Conservation (phyloP, 306 rosid species). For the Bauhinia variegata region DNA sequence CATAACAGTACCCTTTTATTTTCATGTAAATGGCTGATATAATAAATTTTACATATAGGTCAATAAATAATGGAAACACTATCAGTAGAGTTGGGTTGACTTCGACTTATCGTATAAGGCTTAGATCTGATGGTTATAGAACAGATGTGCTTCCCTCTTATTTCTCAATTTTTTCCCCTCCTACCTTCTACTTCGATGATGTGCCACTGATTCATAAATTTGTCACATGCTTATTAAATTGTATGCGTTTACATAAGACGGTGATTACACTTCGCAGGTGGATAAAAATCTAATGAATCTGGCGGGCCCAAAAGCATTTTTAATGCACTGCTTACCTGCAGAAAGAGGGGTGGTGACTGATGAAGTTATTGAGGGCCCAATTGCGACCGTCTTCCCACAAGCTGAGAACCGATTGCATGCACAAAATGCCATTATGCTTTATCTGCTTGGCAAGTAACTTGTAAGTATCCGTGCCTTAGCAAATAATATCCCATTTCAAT, state of each 20-base stretch:
- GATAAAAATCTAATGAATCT: slow-evolving; percentile 71
- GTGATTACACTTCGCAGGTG: slow-evolving; percentile 63
- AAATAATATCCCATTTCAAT: neutral
- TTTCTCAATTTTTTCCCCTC: too few relatives aligned
- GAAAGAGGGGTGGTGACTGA: slow-evolving; percentile 96
- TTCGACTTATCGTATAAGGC: neutral
- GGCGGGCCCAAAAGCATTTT: slow-evolving; percentile 81
- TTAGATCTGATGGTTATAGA: neutral
- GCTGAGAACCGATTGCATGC: slow-evolving; percentile 99
- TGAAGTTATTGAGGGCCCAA: slow-evolving; percentile 82
- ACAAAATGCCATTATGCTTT: slow-evolving; percentile 95
- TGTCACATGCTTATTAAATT: too few relatives aligned
- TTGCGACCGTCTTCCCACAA: slow-evolving; percentile 92
- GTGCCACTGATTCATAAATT: neutral
- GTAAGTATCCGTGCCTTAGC: slow-evolving; percentile 5
- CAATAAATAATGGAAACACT: neutral
- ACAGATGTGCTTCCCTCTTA: neutral
- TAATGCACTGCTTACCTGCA: slow-evolving; percentile 98
- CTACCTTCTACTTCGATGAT: neutral
- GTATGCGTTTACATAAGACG: neutral
- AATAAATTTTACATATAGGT: neutral
- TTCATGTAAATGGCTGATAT: neutral
- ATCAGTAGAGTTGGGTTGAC: neutral
- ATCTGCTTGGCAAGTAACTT: slow-evolving; percentile 66
- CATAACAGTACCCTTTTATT: neutral